A percentile compares a stretch with the other conserved stretches of the same genome.
phyloP scores from a whole-genome alignment of 2,329 filamentous ascomycete species.

The Chalara sp. region DNA sequence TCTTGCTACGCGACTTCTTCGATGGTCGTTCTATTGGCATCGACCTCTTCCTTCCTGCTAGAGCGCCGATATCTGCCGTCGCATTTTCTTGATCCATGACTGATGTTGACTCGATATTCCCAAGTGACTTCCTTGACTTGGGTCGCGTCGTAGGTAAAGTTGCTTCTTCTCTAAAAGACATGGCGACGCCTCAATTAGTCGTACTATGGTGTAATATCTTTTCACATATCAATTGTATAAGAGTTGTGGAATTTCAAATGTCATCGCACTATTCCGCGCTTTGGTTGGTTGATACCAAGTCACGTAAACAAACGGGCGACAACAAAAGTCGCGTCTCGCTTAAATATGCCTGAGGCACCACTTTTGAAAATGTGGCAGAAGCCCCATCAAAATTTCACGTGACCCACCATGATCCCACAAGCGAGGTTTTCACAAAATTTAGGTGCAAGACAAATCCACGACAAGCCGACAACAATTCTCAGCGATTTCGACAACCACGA shows the following conservation, averaged over 20 bases:
- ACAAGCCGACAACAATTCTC: neutral
- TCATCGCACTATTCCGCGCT: neutral
- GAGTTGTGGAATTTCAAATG: constrained; percentile 1
- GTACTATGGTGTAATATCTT: neutral
- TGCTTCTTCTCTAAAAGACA: constrained; percentile 35
- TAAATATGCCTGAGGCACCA: too few species aligned
- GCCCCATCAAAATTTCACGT: too few species aligned
- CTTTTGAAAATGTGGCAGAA: too few species aligned
- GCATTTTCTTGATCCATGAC: constrained; percentile 71
- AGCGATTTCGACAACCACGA: constrained; percentile 23
- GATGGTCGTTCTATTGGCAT: constrained; percentile 15
- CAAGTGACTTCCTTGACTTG: constrained; percentile 64
- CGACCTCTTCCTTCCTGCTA: constrained; percentile 20
- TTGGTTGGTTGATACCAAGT: neutral
- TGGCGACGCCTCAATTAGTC: constrained; percentile 13
- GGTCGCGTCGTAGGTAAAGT: constrained; percentile 49
- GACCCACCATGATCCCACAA: neutral
- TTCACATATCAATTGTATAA: constrained; percentile 6
- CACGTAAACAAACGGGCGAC: constrained; percentile 17
- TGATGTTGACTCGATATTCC: constrained; percentile 47
- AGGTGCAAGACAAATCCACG: neutral
- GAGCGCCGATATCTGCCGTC: constrained; percentile 56
- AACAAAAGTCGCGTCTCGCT: too few species aligned
- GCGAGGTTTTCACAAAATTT: neutral
- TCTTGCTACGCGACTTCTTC: constrained; percentile 85